Base-by-base conservation (phyloP, 2,329 filamentous ascomycete species). In the Aspergillus sp. region DNA sequence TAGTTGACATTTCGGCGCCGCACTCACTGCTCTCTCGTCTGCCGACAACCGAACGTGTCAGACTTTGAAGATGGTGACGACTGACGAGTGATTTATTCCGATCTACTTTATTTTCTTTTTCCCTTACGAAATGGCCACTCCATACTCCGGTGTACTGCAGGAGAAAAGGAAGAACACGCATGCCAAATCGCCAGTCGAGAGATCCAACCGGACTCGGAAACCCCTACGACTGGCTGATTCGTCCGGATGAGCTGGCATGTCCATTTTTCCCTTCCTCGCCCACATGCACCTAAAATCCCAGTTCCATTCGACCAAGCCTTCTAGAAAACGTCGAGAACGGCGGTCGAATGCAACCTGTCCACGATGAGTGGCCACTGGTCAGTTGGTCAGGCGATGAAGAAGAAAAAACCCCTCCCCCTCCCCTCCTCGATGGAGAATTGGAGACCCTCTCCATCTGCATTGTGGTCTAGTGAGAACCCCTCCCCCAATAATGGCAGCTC, bases 311-410 rank as follows among this genome's bases (percentile, higher is more conserved):
- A 60, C 53, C 59, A 66, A 67, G 58, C 51, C 65, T 74, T 74
- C 72, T 73, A 73, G 72, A 74, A 74, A 64, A 70, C 67, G 56
- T 70, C 70, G 62, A 70, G 71, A 74, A 74, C 63, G 65, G 61
- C 55, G 56, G 56, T 61, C 57, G 56, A 60, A 58, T 52, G 53
- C 55, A 32, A 55, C 42, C 32, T 49, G 2, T 4, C 18, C 18
- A 20, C 4, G 6, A 20, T 20, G 45, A 47, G 12, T n/a, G 36
- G 12, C 46, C 36, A 39, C 7, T 22, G 52, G 32, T 54, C 52
- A 39, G 18, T 22, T 49, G 39, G 49, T n/a, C 50, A 42, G 36
- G 14, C 36, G 36, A 42, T 16, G 36, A 42, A n/a, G 6, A 7
- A n/a, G 16, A 42, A 42, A 42, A 42, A 36, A 26, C 14, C 29